Evolutionary conservation across 2,329 filamentous ascomycete species (phyloP).

Genomic region (Xylariales sp.): DNA sequence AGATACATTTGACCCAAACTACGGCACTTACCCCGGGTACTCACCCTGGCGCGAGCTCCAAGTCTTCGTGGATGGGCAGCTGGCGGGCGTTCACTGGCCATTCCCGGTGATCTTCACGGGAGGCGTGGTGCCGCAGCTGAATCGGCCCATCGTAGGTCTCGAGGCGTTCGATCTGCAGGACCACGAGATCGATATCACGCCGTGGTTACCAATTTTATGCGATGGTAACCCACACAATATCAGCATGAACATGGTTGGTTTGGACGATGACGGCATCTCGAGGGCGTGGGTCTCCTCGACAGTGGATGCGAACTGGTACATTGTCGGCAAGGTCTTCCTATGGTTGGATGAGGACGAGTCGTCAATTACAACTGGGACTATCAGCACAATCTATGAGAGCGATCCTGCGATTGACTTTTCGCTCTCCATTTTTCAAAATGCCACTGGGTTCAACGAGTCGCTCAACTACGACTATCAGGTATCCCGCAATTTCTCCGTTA

Average conservation of each 20-base stretch:
- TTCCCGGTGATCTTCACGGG: constrained; percentile 82
- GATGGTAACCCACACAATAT: constrained; percentile 64
- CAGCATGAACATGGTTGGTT: constrained; percentile 61
- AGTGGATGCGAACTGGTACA: constrained; percentile 66
- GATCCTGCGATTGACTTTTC: constrained; percentile 45
- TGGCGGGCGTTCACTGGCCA: constrained; percentile 76
- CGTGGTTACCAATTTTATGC: constrained; percentile 66
- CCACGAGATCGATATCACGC: constrained; percentile 77
- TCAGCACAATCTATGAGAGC: constrained; percentile 23
- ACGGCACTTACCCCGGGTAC: constrained; percentile 58
- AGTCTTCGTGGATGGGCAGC: constrained; percentile 64
- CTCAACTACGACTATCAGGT: constrained; percentile 56
- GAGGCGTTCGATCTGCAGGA: constrained; percentile 77
- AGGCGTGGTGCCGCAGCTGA: constrained; percentile 70
- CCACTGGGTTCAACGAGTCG: constrained; percentile 53
- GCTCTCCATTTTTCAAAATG: constrained; percentile 38
- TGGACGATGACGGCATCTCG: constrained; percentile 51
- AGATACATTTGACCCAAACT: constrained; percentile 51
- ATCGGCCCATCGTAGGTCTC: constrained; percentile 73
- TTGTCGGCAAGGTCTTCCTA: constrained; percentile 77
- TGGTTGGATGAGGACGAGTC: constrained; percentile 55
- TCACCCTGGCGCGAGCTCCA: constrained; percentile 77
- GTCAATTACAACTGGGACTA: constrained; percentile 47
- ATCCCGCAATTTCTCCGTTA: constrained; percentile 48
- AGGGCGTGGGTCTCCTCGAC: constrained; percentile 45